phyloP scores from a whole-genome alignment of 352 stramenopile genomes.

The Phytophthora kernoviae region DNA sequence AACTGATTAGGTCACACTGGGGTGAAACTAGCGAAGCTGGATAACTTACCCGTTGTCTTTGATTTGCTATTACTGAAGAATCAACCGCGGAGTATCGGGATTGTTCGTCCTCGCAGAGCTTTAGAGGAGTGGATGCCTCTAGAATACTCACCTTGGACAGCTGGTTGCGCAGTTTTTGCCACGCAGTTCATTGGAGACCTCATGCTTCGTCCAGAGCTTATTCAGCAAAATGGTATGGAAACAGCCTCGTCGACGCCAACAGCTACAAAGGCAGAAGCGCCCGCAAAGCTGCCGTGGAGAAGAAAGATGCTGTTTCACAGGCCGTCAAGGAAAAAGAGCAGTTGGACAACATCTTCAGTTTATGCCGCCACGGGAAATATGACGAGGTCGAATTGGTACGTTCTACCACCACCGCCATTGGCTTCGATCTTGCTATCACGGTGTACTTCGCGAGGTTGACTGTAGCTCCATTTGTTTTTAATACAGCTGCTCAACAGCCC shows the following conservation, averaged over 20 bases:
- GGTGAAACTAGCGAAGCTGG: neutral
- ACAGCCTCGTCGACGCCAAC: neutral
- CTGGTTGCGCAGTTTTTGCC: constrained; percentile 62
- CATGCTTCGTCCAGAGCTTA: constrained; percentile 58
- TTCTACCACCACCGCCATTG: neutral
- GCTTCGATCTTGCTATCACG: neutral
- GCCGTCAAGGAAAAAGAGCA: constrained; percentile 86
- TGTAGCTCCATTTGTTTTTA: neutral
- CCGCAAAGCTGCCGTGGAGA: constrained; percentile 35
- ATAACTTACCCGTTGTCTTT: constrained; percentile 3
- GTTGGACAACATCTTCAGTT: constrained; percentile 90
- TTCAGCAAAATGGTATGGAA: constrained; percentile 24
- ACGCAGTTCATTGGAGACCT: constrained; percentile 71
- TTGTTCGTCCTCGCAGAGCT: constrained; percentile 83
- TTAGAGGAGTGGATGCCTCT: constrained; percentile 90
- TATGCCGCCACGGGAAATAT: constrained; percentile 91
- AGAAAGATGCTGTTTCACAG: constrained; percentile 79
- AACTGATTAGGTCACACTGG: neutral
- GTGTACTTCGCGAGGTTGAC: constrained; percentile 7
- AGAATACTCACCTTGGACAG: constrained; percentile 93
- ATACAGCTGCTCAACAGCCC: constrained; percentile 84
- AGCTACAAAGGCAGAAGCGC: neutral
- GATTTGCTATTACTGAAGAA: constrained; percentile 47
- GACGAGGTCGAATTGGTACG: constrained; percentile 79
- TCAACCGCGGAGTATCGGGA: constrained; percentile 81